A percentile compares a stretch with the other conserved stretches of the same genome.
Conservation (phyloP, 768 basidiomycete genomes). For the Lentinula guzmanii region DNA sequence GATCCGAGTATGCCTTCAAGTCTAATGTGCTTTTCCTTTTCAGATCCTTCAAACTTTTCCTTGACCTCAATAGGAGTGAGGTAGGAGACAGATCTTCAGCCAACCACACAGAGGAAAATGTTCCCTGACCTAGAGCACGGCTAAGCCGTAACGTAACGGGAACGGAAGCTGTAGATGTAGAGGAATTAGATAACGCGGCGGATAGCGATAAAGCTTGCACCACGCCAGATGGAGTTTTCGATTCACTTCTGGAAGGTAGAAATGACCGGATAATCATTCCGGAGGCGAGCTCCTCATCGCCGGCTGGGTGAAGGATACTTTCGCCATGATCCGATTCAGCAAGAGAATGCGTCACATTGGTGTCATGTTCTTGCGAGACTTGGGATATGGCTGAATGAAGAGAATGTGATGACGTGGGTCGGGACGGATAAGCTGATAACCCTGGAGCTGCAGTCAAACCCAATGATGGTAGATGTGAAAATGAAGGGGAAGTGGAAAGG, state of each 20-base stretch:
- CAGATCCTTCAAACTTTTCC: conserved; percentile 34
- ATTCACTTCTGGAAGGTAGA: conserved; percentile 2
- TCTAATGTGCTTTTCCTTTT: conserved; percentile 14
- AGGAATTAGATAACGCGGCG: neutral
- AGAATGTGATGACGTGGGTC: conserved; percentile 10
- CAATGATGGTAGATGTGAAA: conserved; percentile 5
- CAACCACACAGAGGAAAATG: conserved; percentile 75
- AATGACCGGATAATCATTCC: conserved; percentile 12
- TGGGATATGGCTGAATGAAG: conserved; percentile 2
- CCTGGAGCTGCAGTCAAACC: neutral
- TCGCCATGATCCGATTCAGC: conserved; percentile 7
- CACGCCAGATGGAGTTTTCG: neutral
- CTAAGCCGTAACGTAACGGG: conserved; percentile 41
- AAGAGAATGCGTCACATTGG: conserved; percentile 7
- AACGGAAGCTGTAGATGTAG: conserved; percentile 8
- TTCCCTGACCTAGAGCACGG: conserved; percentile 58
- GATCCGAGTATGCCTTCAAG: neutral
- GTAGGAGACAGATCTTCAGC: conserved; percentile 47
- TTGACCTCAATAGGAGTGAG: conserved; percentile 36
- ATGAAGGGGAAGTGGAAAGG: conserved; percentile 8
- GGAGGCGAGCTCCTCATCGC: conserved; percentile 7
- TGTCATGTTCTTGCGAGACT: neutral
- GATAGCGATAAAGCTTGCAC: neutral
- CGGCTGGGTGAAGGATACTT: neutral
- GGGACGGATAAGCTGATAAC: conserved; percentile 10